phyloP scores from a whole-genome alignment of 768 basidiomycete species.

The Xanthoconium stramineum region DNA sequence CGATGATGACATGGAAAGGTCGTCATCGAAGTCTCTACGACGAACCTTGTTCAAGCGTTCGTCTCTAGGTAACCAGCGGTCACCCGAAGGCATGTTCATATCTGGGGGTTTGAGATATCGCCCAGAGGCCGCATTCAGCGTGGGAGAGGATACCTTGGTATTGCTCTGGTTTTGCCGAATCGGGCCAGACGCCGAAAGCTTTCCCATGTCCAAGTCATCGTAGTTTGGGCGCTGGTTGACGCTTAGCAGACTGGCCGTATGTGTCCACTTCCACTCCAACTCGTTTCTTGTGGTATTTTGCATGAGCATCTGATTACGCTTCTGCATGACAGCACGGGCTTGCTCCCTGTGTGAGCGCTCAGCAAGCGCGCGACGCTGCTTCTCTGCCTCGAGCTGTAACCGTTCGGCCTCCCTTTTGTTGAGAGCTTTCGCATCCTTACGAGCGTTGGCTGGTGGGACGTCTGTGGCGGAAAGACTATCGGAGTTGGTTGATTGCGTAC shows the following conservation, averaged over 20 bases:
- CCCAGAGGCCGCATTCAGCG: slow-evolving; percentile 61
- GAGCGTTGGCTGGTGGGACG: slow-evolving; percentile 39
- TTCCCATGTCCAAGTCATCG: slow-evolving; percentile 40
- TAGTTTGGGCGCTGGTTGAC: slow-evolving; percentile 34
- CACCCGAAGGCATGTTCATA: slow-evolving; percentile 33
- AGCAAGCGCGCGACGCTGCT: slow-evolving; percentile 73
- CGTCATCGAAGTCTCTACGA: slow-evolving; percentile 82
- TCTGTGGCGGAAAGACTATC: slow-evolving; percentile 62
- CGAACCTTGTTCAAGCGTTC: slow-evolving; percentile 75
- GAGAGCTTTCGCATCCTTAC: slow-evolving; percentile 65
- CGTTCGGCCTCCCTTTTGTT: slow-evolving; percentile 85
- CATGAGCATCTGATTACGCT: slow-evolving; percentile 74
- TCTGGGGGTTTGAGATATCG: slow-evolving; percentile 45
- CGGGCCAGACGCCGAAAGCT: slow-evolving; percentile 57
- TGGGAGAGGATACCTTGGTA: slow-evolving; percentile 41
- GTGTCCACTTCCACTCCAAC: slow-evolving; percentile 57
- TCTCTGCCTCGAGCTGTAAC: slow-evolving; percentile 76
- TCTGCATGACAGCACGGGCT: slow-evolving; percentile 89
- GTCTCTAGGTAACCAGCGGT: slow-evolving; percentile 47
- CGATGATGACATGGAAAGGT: slow-evolving; percentile 88
- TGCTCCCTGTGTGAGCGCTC: slow-evolving; percentile 80
- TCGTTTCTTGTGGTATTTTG: slow-evolving; percentile 49
- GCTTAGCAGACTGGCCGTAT: slow-evolving; percentile 42
- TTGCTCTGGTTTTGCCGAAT: slow-evolving; percentile 56
- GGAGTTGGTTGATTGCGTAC: slow-evolving; percentile 73